Conservation (phyloP, 176 grass and related monocot genomes). For the Microstegium vimineum region DNA sequence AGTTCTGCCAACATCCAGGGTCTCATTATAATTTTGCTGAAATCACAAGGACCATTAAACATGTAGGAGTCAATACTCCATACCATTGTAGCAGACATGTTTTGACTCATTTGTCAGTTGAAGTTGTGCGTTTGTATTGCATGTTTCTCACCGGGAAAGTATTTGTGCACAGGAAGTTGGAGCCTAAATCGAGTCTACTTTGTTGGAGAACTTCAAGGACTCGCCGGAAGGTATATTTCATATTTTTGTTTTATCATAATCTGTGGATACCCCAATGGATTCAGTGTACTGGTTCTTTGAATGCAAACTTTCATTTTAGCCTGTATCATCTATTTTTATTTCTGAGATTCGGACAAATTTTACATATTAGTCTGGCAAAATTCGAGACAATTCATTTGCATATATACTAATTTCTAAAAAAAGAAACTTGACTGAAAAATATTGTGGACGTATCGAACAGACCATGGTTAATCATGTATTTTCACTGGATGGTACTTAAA, state of each 20-base stretch:
- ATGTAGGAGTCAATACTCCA: neutral
- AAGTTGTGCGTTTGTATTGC: constrained; percentile 11
- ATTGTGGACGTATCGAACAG: neutral
- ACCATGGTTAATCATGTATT: neutral
- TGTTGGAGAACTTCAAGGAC: constrained; percentile 68
- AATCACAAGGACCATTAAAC: constrained; percentile 3
- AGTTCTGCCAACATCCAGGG: neutral
- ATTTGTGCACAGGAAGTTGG: constrained; percentile 67
- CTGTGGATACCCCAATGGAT: neutral
- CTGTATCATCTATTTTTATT: constrained; percentile 8
- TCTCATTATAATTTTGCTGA: neutral
- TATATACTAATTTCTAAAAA: neutral
- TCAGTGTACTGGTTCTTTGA: constrained; percentile 1
- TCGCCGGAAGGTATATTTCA: constrained; percentile 61
- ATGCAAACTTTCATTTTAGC: constrained; percentile 17
- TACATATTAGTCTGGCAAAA: neutral
- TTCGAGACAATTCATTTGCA: neutral
- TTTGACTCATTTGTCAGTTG: neutral
- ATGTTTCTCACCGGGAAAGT: constrained; percentile 24
- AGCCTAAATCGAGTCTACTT: constrained; percentile 76
- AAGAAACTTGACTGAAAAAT: neutral
- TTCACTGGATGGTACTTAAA: neutral
- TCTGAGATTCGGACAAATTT: neutral
- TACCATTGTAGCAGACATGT: neutral
- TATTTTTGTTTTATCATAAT: neutral